Conservation (phyloP, 169 alveolate genomes). For the Eimeria praecox region DNA sequence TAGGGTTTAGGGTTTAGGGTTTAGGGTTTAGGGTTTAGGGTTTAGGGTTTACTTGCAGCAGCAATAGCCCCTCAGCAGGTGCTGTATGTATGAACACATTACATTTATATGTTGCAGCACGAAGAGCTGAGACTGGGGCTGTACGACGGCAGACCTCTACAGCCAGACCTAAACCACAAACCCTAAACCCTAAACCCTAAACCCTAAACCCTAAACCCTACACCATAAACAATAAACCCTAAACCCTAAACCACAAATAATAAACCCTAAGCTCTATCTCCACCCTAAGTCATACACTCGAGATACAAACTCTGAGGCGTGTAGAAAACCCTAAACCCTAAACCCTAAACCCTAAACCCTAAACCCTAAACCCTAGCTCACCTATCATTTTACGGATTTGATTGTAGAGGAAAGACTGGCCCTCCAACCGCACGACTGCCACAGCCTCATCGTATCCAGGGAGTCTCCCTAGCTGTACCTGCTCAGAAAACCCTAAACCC, state of each 20-base stretch:
- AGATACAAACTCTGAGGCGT: too few species aligned
- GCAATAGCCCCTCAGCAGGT: conserved; percentile 13
- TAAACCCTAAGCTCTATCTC: too few species aligned
- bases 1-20: conserved; percentile 9
- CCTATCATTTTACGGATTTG: conserved; percentile 74
- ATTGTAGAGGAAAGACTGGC: conserved; percentile 59
- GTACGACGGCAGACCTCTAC: conserved; percentile 15
- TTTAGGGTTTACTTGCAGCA: conserved; percentile 12
- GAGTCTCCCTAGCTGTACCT: background rate
- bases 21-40: conserved; percentile 42
- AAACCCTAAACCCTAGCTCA: conserved; percentile 28
- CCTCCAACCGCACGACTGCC: background rate
- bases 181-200: conserved; percentile 47
- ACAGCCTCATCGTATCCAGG: background rate
- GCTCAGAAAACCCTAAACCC: background rate
- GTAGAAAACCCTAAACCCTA: background rate
- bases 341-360: conserved; percentile 24
- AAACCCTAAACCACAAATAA: background rate
- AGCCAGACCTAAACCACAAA: conserved; percentile 7
- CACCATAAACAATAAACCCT: background rate
- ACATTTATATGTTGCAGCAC: background rate
- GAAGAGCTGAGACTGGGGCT: background rate
- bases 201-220: conserved; percentile 44
- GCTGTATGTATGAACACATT: background rate
- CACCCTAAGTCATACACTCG: background rate